Conservation (phyloP, 2,329 filamentous ascomycete species). For the Colletotrichum agaves region DNA sequence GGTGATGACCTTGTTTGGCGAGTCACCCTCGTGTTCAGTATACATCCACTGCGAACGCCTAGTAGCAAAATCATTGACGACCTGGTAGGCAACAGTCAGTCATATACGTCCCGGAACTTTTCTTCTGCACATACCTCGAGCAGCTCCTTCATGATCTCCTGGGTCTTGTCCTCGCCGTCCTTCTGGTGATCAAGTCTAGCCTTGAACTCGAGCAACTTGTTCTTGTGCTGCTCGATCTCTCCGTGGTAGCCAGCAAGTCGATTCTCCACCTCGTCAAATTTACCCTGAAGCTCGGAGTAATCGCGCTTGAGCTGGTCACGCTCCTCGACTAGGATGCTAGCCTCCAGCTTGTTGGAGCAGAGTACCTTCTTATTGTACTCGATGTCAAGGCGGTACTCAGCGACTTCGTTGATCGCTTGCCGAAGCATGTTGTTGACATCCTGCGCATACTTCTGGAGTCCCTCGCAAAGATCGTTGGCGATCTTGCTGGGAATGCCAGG, state of each 20-base stretch:
- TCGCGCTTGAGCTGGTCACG: conserved; percentile 34
- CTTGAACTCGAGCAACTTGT: conserved; percentile 31
- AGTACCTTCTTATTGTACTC: conserved; percentile 46
- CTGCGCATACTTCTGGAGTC: conserved; percentile 42
- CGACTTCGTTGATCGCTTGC: conserved; percentile 36
- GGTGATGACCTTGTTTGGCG: conserved; percentile 14
- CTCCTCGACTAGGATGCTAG: conserved; percentile 31
- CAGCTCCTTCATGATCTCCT: conserved; percentile 44
- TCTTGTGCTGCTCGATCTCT: conserved; percentile 36
- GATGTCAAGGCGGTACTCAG: conserved; percentile 45
- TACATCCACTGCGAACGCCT: conserved; percentile 30
- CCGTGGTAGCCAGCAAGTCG: conserved; percentile 37
- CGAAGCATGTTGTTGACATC: conserved; percentile 43
- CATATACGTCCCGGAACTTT: background rate
- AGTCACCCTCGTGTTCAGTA: conserved; percentile 11
- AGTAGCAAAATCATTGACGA: conserved; percentile 22
- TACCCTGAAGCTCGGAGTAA: conserved; percentile 42
- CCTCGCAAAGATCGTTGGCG: conserved; percentile 34
- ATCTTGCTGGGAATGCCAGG: conserved; percentile 37
- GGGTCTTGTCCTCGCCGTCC: conserved; percentile 32
- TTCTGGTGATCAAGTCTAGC: conserved; percentile 31
- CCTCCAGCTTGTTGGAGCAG: conserved; percentile 36
- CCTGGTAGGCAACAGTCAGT: conserved; percentile 12
- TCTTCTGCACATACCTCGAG: conserved; percentile 20
- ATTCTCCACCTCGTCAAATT: conserved; percentile 38